Base-by-base conservation (phyloP, 2,329 filamentous ascomycete species). In the Stachybotrys elegans region DNA sequence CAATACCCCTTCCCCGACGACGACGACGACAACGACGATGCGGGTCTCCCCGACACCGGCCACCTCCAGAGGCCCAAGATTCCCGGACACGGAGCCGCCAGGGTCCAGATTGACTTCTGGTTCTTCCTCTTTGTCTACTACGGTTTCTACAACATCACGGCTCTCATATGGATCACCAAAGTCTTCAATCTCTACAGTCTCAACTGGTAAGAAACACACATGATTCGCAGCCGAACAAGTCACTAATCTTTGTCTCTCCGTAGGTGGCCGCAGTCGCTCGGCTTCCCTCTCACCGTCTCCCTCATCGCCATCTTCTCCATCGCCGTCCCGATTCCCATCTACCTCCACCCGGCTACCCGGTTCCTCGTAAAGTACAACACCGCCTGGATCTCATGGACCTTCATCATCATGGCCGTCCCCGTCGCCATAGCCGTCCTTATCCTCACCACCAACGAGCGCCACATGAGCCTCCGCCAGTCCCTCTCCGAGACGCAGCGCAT, bases 101-200 rank as follows among this genome's bases (percentile, higher is more conserved):
- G 76, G 34, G 81, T 85, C 5, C 74, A 78, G 49, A 75, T 85
- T 52, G 83, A 83, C 65, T 85, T 85, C 56, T 86, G 82, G 81
- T 84, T 84, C 69, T 86, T 86, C 56, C 68, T 86, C 29, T 75
- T 84, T 40, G 76, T 84, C 45, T 86, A 84, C 65, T 86, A 86
- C 59, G 79, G 80, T 45, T 76, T 84, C 52, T 86, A 86, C 62
- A 84, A 82, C 57, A 56, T 84, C 20, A 83, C 79, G 5, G 82
- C 81, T 3, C 64, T 86, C 52, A 76, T 83, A 48, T 86, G 81
- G 80, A 84, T 86, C 57, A 86, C 82, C 39, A 85, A 84, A 56
- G 74, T 85, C 5, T 86, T 86, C 60, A 86, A 86, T 54, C 70
- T 86, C 19, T 86, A 86, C 68, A 80, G 76, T 48, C 67, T 86